These are phyloP conservation scores for Verticillium nonalfalfae DNA, from an alignment of 2,329 filamentous ascomycete genomes.

Conservation along the genomic window DNA sequence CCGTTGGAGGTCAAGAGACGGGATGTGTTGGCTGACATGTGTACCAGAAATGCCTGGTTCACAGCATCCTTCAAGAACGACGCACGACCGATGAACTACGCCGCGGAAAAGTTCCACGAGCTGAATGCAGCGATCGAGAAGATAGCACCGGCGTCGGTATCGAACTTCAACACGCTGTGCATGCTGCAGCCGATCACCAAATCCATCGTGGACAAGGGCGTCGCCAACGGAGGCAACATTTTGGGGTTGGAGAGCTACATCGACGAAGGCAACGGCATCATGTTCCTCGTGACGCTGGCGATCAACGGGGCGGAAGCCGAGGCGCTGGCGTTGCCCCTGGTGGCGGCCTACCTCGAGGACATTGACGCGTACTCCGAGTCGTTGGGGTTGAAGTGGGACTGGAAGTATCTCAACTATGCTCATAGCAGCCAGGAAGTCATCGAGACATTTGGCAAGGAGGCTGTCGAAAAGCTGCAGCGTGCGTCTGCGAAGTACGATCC, in stretches of 20 bases:
- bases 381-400: constrained; percentile 17
- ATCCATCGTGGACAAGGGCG: constrained; percentile 20
- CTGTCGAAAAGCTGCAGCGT: constrained; percentile 22
- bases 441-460: constrained; percentile 27
- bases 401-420: constrained; percentile 39
- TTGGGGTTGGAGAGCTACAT: constrained; percentile 24
- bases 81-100: constrained; percentile 23
- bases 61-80: constrained; percentile 28
- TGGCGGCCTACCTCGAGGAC: constrained; percentile 24
- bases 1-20: too few species aligned
- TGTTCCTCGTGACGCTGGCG: constrained; percentile 23
- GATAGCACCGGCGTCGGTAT: constrained; percentile 14
- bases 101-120: constrained; percentile 20
- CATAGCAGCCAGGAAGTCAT: constrained; percentile 29
- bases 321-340: constrained; percentile 24
- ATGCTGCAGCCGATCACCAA: constrained; percentile 26
- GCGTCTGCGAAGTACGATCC: constrained; percentile 30
- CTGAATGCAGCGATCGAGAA: constrained; percentile 19
- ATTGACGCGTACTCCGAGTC: constrained; percentile 19
- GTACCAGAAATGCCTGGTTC: constrained; percentile 26
- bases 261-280: constrained; percentile 18
- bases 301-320: constrained; percentile 25
- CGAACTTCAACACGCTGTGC: constrained; percentile 21
- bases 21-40: not conserved
- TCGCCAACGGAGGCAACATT: constrained; percentile 23